Conservation (phyloP, 2,329 filamentous ascomycete species). For the Mycogone perniciosa region DNA sequence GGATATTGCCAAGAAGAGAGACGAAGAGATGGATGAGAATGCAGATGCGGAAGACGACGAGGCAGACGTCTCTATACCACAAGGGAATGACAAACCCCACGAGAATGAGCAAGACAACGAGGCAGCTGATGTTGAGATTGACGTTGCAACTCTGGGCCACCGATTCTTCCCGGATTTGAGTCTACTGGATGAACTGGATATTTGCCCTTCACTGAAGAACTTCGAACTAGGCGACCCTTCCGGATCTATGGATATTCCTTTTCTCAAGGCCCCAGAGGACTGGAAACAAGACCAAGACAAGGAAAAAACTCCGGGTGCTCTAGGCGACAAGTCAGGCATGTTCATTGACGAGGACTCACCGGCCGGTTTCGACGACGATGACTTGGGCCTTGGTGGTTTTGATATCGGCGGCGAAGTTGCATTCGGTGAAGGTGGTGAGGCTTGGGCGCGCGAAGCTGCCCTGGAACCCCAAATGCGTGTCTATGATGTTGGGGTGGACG, state of each 20-base stretch:
- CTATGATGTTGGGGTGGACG: conserved; percentile 59
- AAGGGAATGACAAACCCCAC: conserved; percentile 39
- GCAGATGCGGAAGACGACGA: conserved; percentile 30
- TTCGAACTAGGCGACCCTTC: conserved; percentile 87
- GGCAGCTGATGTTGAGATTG: conserved; percentile 56
- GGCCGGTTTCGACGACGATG: conserved; percentile 65
- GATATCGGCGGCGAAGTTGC: conserved; percentile 67
- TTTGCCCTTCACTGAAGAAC: conserved; percentile 90
- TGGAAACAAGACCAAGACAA: conserved; percentile 68
- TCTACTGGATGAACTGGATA: conserved; percentile 74
- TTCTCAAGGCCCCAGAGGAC: conserved; percentile 82
- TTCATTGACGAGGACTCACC: conserved; percentile 84
- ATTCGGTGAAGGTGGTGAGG: conserved; percentile 93
- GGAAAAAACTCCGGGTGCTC: conserved; percentile 46
- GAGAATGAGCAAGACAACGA: conserved; percentile 45
- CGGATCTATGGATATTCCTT: conserved; percentile 81
- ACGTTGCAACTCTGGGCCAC: conserved; percentile 65
- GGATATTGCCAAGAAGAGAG: conserved; percentile 29
- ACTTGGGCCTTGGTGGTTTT: conserved; percentile 64
- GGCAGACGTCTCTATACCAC: conserved; percentile 22
- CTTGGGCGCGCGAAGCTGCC: conserved; percentile 87
- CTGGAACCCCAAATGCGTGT: conserved; percentile 80
- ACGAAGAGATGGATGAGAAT: conserved; percentile 34
- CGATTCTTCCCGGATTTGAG: conserved; percentile 82
- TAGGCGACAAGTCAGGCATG: conserved; percentile 67